Conservation (phyloP, 2,329 filamentous ascomycete species). For the Plectosphaerella cucumerina region DNA sequence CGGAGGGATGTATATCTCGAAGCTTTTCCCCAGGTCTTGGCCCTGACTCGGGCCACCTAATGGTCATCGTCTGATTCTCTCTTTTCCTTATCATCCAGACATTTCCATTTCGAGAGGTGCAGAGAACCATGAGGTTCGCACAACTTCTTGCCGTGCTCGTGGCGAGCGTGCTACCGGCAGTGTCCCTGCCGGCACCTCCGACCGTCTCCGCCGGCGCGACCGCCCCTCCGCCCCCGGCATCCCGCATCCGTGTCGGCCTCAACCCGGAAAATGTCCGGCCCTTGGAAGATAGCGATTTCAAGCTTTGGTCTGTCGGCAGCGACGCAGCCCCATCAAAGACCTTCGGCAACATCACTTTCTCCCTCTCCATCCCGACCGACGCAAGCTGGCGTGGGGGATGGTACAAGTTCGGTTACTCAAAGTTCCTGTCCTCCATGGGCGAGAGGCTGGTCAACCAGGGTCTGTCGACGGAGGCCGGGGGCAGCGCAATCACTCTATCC, state of each 20-base stretch:
- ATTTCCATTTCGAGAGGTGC: no score
- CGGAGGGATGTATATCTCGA: no score
- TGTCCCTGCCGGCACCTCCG: no score
- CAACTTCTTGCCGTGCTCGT: not conserved
- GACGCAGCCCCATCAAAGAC: constrained; percentile 4
- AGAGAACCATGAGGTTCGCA: no score
- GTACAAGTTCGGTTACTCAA: constrained; percentile 20
- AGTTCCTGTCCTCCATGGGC: constrained; percentile 19
- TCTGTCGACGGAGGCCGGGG: constrained; percentile 18
- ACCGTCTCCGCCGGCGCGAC: not conserved
- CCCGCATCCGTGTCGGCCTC: constrained; percentile 9
- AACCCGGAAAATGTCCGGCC: constrained; percentile 12
- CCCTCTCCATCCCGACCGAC: constrained; percentile 5
- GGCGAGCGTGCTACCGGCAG: no score
- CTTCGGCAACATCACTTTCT: constrained; percentile 5
- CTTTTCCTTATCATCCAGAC: no score
- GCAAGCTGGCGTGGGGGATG: constrained; percentile 12
- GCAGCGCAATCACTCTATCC: constrained; percentile 18
- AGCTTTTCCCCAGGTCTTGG: no score
- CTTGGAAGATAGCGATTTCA: constrained; percentile 9
- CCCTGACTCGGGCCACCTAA: no score
- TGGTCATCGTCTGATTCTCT: no score
- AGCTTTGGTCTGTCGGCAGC: constrained; percentile 11
- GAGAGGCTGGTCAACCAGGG: constrained; percentile 22
- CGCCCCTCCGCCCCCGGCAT: constrained; percentile 2